Base-by-base conservation (phyloP, 768 basidiomycete genomes). In the Russula ochroleuca region DNA sequence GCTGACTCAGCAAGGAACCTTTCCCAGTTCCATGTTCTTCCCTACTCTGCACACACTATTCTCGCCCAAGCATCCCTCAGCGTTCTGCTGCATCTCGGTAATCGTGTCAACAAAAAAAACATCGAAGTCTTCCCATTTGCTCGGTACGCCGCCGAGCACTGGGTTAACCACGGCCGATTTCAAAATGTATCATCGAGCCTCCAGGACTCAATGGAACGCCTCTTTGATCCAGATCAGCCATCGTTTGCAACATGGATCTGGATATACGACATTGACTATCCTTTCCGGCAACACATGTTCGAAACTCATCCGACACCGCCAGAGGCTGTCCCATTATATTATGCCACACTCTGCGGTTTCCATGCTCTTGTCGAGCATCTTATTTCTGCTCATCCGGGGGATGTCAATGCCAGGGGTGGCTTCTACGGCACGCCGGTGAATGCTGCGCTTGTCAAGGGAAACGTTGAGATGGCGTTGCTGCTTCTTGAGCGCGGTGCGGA, bases 261-360 rank as follows among this genome's bases (percentile, higher is more conserved):
- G 62, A 4, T 52, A 23, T 52, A 58, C 35, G 50, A 63, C 11
- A 38, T 52, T 0, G 62, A 57, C 23, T 28, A 19, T 23, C 61
- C 25, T 43, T 63, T 43, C 56, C 19, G 6, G 2, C 3, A 21
- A 19, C 54, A 31, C 28, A 50, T 56, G 47, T 62, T 40, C 1
- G 33, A 38, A 19, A 21, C 11, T 8, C 49, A 14, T 23, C 56
- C 62, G 23, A 5, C 19, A 19, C 31, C 5, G 6, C 62, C 55
- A 1, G 25, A 37, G 1, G 49, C 40, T 2, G 23, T 4, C 17
- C 56, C 62, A 2, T 28, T 63, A 28, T 63, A 63, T 15, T 63
- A 63, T 45, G 62, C 56, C 5, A 35, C 35, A 11, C 17, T 63
- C 5, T 63, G 56, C n/a, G 56, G 62, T 14, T 52, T 63, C 19